Evolutionary conservation across 2,329 filamentous ascomycete genomes (phyloP).

Genomic region (Fusarium succisae): DNA sequence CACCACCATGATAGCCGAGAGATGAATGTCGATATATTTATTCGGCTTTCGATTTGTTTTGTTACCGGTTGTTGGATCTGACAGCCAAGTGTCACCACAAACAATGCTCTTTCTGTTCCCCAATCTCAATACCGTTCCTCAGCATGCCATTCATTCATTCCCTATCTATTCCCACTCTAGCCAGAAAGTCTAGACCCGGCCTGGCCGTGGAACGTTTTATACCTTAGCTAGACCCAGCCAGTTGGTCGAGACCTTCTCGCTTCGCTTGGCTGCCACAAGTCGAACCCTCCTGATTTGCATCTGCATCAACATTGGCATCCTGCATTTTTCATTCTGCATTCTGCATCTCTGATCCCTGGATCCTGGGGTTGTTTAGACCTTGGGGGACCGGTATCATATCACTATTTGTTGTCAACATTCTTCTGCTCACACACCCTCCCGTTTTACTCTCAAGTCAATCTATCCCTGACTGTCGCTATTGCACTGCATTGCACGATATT

Average conservation of each 20-base stretch:
- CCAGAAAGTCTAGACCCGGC: conserved; percentile 23
- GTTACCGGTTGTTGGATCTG: background rate
- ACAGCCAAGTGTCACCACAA: background rate
- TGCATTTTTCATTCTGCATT: conserved; percentile 24
- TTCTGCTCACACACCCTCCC: conserved; percentile 1
- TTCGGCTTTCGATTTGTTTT: background rate
- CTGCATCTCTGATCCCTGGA: conserved; percentile 19
- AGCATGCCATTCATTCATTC: conserved; percentile 7
- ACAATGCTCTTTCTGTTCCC: background rate
- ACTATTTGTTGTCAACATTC: background rate
- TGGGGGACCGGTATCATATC: background rate
- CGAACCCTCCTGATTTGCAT: conserved; percentile 27
- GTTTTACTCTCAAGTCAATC: background rate
- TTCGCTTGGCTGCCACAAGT: conserved; percentile 18
- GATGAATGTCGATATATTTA: background rate
- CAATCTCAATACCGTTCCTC: background rate
- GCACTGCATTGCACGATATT: background rate
- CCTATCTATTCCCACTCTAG: conserved; percentile 23
- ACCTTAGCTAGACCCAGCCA: conserved; percentile 17
- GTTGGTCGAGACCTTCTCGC: conserved; percentile 33
- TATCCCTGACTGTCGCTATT: background rate
- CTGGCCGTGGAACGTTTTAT: conserved; percentile 26
- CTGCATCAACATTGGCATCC: conserved; percentile 21
- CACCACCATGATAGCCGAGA: background rate
- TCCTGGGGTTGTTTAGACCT: background rate